Evolutionary conservation across 202 grass and related monocot genomes (phyloP).

Genomic region (Sporobolus alterniflorus): DNA sequence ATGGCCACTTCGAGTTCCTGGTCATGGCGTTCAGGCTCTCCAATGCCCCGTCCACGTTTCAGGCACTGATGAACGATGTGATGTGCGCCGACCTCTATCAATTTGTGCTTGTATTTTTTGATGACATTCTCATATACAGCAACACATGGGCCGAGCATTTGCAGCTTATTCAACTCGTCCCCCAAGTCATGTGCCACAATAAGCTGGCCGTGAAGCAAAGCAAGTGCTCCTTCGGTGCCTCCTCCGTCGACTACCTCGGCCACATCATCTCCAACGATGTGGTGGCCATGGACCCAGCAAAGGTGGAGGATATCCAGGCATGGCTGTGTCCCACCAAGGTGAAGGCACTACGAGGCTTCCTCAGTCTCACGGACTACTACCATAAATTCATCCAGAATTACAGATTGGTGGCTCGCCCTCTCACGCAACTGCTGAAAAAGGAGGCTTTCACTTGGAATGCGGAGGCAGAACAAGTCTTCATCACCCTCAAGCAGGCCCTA

Average conservation of each 20-base stretch:
- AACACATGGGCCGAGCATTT: background rate
- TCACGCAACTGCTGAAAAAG: background rate
- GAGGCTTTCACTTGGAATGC: background rate
- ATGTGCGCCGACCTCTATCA: background rate
- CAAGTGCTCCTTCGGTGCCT: background rate
- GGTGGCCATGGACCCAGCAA: background rate
- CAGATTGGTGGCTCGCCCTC: background rate
- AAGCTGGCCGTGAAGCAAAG: background rate
- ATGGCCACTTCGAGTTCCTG: background rate
- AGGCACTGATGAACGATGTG: background rate
- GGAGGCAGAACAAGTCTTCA: accelerated
- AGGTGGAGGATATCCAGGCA: background rate
- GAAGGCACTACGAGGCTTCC: background rate
- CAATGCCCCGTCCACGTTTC: background rate
- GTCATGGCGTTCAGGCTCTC: too few species aligned
- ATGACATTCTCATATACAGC: too few species aligned
- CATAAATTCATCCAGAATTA: background rate
- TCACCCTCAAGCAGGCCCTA: background rate
- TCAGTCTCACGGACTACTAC: background rate
- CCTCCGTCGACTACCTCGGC: background rate
- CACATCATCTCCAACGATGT: background rate
- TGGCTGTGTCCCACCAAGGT: background rate
- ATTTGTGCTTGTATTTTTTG: background rate
- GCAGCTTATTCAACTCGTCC: too few species aligned
- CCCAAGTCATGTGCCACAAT: accelerated